Percentiles rank a stretch among this genome's conserved stretches.
Conservation (phyloP, 306 rosid genomes). For the Vachellia pachyceras region DNA sequence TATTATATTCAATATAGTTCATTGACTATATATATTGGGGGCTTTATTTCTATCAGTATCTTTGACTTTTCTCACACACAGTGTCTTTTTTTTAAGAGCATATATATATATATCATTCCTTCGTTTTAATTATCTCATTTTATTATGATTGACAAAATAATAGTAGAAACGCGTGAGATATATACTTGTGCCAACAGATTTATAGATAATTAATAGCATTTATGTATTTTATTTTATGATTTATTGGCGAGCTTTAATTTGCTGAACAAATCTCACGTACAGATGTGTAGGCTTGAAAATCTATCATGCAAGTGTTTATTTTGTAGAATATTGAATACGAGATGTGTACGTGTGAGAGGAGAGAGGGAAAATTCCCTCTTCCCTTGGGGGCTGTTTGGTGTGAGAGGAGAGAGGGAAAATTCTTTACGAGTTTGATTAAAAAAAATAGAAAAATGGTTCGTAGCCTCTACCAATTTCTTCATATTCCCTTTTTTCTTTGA, state of each 20-base stretch:
- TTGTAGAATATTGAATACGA: not conserved
- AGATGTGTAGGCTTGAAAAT: not conserved
- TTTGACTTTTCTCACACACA: conserved; percentile 33
- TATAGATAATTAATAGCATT: not conserved
- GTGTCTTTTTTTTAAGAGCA: not conserved
- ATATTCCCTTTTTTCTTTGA: too few species aligned
- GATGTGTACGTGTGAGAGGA: not conserved
- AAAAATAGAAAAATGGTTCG: too few species aligned
- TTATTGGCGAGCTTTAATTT: not conserved
- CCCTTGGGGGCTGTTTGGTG: too few species aligned
- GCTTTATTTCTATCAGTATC: conserved; percentile 34
- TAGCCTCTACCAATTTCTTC: too few species aligned
- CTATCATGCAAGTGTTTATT: not conserved
- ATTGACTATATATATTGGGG: conserved; percentile 36
- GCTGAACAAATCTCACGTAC: not conserved
- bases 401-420: too few species aligned
- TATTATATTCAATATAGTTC: not conserved
- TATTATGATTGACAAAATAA: not conserved
- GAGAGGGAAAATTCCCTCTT: too few species aligned
- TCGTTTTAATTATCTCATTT: not conserved
- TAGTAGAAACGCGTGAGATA: not conserved
- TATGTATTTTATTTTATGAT: not conserved
- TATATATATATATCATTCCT: too few species aligned
- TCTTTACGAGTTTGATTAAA: too few species aligned
- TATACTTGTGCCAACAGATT: not conserved